Evolutionary conservation across 1,284 basidiomycete genomes (phyloP).

Genomic region (Volvariella surrecta): DNA sequence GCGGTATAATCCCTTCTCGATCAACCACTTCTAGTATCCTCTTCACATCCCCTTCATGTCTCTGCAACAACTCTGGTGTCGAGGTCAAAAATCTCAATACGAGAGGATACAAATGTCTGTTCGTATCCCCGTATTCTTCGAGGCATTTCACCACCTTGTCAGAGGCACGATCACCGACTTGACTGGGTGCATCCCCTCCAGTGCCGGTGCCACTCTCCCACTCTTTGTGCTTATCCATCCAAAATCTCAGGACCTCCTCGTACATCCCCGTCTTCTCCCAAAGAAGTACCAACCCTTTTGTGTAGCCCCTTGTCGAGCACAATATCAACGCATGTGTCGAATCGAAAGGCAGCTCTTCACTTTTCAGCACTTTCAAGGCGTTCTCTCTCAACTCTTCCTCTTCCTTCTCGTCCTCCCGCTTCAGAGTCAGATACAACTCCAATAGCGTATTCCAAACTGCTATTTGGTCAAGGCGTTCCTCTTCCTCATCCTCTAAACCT

Average conservation of each 20-base stretch:
- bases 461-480: conserved; percentile 65
- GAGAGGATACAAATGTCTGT: conserved; percentile 78
- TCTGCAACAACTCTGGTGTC: conserved; percentile 55
- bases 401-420: conserved; percentile 14
- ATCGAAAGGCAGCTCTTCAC: conserved; percentile 73
- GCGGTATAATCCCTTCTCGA: conserved; percentile 74
- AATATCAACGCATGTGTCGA: conserved; percentile 88
- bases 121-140: conserved; percentile 61
- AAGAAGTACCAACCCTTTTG: conserved; percentile 76
- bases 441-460: conserved; percentile 95
- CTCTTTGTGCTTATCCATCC: conserved; percentile 66
- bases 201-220: conserved; percentile 13
- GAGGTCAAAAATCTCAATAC: conserved; percentile 89
- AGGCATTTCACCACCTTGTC: conserved; percentile 68
- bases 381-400: conserved; percentile 39
- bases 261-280: conserved; percentile 96
- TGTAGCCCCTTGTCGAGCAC: conserved; percentile 80
- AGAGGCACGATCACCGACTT: conserved; percentile 30
- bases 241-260: conserved; percentile 89
- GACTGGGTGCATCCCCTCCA: conserved; percentile 15
- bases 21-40: conserved; percentile 73
- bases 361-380: conserved; percentile 62
- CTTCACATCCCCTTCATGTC: conserved; percentile 67
- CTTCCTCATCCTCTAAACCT: conserved; percentile 31
- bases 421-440: conserved; percentile 79